Base-by-base conservation (phyloP, 352 stramenopile species). In the Phytophthora hybrid region DNA sequence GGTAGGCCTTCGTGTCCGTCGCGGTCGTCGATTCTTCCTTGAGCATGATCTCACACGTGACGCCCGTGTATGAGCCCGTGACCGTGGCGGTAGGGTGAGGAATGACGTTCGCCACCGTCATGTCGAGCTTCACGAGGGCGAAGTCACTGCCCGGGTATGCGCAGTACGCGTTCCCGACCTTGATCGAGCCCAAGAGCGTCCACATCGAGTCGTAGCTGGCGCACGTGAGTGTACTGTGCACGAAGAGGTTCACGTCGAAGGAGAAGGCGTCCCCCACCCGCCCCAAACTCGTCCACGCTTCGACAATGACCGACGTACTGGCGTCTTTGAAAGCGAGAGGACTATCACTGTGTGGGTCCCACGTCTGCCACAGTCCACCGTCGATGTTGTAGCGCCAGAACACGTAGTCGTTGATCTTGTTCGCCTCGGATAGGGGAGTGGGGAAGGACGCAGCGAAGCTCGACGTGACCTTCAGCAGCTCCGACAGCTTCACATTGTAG, bases 201-300 rank as follows among this genome's bases (percentile, higher is more conserved):
- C 59, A 65, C 44, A 65, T 56, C 5, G 11, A 29, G 29, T 56
- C 44, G 14, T 47, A 65, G 4, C n/a, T 34, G 16, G 34, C 5
- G 9, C 59, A 65, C 3, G 59, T 44, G n/a, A 65, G 19, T 18
- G 65, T 62, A 47, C 71, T 83, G 61, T 78, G 69, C 39, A 67
- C 46, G 44, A 84, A 76, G 29, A 88, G 61, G 47, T 76, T 66
- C 3, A 88, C 66, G 21, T 77, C 53, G 37, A 88, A 88, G 5
- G 53, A 29, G 44, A 49, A 56, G 8, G 58, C n/a, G n/a, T 18
- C 5, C 3, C 54, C 19, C 76, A 76, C 8, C 73, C 37, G 23
- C 11, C 82, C 82, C 53, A 78, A 90, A 18, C 79, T 63, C 11
- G 79, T 84, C 80, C 82, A 90, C 5, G 80, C 82, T 54, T 90